Conservation (phyloP, 1,139 yeast species). For the Lodderomyces theae region DNA sequence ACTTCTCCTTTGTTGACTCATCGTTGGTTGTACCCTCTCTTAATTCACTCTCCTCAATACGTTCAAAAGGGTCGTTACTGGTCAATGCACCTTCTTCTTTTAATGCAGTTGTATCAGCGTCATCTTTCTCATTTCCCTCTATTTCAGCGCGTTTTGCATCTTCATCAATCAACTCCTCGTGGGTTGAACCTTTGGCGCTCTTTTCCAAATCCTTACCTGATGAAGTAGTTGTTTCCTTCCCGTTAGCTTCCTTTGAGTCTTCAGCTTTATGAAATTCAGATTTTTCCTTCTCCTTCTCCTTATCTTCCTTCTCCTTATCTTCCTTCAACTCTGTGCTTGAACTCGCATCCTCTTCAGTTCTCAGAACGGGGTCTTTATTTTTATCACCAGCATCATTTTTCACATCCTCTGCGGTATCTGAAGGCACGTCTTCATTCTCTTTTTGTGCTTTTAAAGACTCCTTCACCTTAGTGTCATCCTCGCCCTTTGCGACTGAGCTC, state of each 20-base stretch:
- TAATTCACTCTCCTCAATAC: conserved; percentile 13
- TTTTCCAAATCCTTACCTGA: conserved; percentile 6
- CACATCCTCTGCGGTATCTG: conserved; percentile 1
- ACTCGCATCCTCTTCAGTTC: too few relatives aligned
- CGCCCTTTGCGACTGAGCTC: conserved; percentile 2
- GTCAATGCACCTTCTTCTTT: conserved; percentile 45
- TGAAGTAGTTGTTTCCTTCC: too few relatives aligned
- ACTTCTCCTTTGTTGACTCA: conserved; percentile 4
- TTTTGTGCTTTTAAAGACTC: conserved; percentile 1
- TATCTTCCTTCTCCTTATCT: too few relatives aligned
- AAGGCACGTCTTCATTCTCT: background rate
- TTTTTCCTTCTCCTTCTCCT: too few relatives aligned
- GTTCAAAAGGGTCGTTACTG: conserved; percentile 46
- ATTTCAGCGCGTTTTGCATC: conserved; percentile 8
- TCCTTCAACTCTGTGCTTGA: too few relatives aligned
- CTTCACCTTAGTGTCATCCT: conserved; percentile 4
- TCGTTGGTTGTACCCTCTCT: conserved; percentile 9
- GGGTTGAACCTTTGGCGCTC: background rate
- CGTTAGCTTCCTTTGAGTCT: too few relatives aligned
- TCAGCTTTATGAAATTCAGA: too few relatives aligned
- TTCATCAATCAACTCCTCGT: conserved; percentile 11
- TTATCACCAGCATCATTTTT: too few relatives aligned
- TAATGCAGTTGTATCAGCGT: conserved; percentile 39
- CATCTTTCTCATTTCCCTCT: conserved; percentile 35
- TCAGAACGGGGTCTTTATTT: too few relatives aligned